Conservation (phyloP, 1,284 basidiomycete genomes). For the Puccinia brachypodii region DNA sequence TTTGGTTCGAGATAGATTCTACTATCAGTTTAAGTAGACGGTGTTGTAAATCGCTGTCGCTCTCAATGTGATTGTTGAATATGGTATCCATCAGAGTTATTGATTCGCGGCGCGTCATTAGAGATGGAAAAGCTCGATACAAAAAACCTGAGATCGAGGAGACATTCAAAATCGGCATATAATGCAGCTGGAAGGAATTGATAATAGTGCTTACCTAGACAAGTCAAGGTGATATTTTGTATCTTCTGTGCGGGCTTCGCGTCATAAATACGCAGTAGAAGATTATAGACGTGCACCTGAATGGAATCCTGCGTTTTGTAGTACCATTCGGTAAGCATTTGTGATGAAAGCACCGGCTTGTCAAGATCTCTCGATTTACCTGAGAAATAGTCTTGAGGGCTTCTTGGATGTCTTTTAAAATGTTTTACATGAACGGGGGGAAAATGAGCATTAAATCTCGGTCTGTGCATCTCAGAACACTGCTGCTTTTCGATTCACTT, state of each 20-base stretch:
- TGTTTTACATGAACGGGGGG: background rate
- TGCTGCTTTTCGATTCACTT: conserved; percentile 63
- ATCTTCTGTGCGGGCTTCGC: conserved; percentile 1
- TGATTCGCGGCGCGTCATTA: conserved; percentile 77
- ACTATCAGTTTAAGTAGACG: conserved; percentile 82
- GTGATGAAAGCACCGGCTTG: background rate
- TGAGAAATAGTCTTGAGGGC: conserved; percentile 19
- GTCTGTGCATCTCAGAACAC: background rate
- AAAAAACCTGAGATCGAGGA: conserved; percentile 67
- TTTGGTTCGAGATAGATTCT: conserved; percentile 80
- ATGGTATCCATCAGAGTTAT: conserved; percentile 84
- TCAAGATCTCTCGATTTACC: conserved; percentile 19
- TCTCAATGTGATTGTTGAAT: conserved; percentile 62
- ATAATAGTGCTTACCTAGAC: conserved; percentile 26
- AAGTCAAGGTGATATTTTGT: conserved; percentile 24
- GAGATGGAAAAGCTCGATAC: conserved; percentile 83
- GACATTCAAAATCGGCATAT: background rate
- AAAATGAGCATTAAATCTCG: background rate
- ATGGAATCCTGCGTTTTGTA: conserved; percentile 28
- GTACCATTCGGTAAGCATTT: background rate
- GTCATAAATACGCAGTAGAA: conserved; percentile 30
- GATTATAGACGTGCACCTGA: conserved; percentile 31
- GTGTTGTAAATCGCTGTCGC: conserved; percentile 69
- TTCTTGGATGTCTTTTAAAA: conserved; percentile 29
- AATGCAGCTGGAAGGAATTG: background rate